These are phyloP conservation scores for Chrysoporthe austroafricana DNA, from an alignment of 2,329 filamentous ascomycete species.

Conservation along the genomic window DNA sequence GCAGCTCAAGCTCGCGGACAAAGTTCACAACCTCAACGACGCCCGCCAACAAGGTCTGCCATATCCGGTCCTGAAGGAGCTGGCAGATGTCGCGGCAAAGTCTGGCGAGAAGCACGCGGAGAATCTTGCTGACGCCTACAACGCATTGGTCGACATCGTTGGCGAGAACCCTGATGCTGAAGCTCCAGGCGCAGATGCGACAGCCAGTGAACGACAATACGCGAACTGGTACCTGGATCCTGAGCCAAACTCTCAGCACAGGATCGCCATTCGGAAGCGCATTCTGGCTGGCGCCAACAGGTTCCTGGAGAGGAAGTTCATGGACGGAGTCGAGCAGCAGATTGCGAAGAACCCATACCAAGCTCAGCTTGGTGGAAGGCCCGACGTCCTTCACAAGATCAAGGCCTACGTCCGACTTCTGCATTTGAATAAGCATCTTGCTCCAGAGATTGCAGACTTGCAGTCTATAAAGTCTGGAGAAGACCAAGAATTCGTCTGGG, in stretches of 20 bases:
- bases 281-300: slow-evolving; percentile 79
- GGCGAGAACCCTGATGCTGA: slow-evolving; percentile 69
- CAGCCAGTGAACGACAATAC: slow-evolving; percentile 76
- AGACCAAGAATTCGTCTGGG: slow-evolving; percentile 88
- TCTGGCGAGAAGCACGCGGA: slow-evolving; percentile 72
- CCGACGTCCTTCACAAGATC: slow-evolving; percentile 86
- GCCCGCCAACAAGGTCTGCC: slow-evolving; percentile 66
- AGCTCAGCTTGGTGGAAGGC: slow-evolving; percentile 86
- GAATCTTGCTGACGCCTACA: slow-evolving; percentile 81
- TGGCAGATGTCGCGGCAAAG: slow-evolving; percentile 73
- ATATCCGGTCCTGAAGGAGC: slow-evolving; percentile 76
- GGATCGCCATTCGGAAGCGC: slow-evolving; percentile 72
- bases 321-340: slow-evolving; percentile 73
- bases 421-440: slow-evolving; percentile 79
- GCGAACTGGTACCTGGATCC: slow-evolving; percentile 78
- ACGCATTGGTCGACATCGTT: slow-evolving; percentile 77
- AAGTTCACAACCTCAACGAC: slow-evolving; percentile 78
- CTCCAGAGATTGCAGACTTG: slow-evolving; percentile 77
- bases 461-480: slow-evolving; percentile 54
- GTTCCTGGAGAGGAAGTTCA: slow-evolving; percentile 83
- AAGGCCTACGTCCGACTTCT: slow-evolving; percentile 88
- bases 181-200: slow-evolving; percentile 62
- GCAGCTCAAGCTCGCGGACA: slow-evolving; percentile 78
- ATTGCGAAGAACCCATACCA: slow-evolving; percentile 85
- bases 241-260: slow-evolving; percentile 64